A percentile compares a stretch with the other conserved stretches of the same genome.
Conservation (phyloP, 2,329 filamentous ascomycete genomes). For the Penicillium glabrum region DNA sequence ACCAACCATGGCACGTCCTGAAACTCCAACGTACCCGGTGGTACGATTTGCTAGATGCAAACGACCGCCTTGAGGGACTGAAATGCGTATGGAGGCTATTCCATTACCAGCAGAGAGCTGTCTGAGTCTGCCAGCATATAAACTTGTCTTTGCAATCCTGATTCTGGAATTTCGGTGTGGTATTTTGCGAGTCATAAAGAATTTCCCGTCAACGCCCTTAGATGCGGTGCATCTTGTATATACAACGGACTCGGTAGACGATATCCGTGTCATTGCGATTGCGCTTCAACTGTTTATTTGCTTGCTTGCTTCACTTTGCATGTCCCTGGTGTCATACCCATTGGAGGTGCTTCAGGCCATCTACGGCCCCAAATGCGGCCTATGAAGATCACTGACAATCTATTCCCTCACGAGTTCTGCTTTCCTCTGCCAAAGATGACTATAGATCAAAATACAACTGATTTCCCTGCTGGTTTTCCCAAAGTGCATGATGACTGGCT, state of each 20-base stretch:
- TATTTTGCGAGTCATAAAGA: background rate
- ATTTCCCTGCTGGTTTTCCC: background rate
- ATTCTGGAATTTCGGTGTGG: background rate
- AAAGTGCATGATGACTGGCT: background rate
- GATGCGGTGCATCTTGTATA: constrained; percentile 18
- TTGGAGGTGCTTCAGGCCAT: background rate
- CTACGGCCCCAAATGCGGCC: background rate
- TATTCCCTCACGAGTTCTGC: background rate
- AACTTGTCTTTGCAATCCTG: background rate
- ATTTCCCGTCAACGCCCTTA: constrained; percentile 1
- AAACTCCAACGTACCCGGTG: constrained; percentile 57
- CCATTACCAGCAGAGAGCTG: constrained; percentile 48
- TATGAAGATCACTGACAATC: background rate
- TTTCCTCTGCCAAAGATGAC: background rate
- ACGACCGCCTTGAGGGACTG: constrained; percentile 58
- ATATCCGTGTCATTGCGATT: background rate
- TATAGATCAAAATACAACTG: background rate
- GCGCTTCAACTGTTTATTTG: background rate
- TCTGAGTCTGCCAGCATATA: background rate
- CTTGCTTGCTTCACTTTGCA: background rate
- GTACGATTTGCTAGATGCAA: constrained; percentile 58
- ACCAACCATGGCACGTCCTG: constrained; percentile 52
- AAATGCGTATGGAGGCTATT: constrained; percentile 59
- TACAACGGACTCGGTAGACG: background rate
- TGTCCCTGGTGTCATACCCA: background rate